Percentiles rank a stretch among this genome's conserved stretches.
Evolutionary conservation across 495 filamentous ascomycete genomes (phyloP).

Genomic region (Darksidea phi): DNA sequence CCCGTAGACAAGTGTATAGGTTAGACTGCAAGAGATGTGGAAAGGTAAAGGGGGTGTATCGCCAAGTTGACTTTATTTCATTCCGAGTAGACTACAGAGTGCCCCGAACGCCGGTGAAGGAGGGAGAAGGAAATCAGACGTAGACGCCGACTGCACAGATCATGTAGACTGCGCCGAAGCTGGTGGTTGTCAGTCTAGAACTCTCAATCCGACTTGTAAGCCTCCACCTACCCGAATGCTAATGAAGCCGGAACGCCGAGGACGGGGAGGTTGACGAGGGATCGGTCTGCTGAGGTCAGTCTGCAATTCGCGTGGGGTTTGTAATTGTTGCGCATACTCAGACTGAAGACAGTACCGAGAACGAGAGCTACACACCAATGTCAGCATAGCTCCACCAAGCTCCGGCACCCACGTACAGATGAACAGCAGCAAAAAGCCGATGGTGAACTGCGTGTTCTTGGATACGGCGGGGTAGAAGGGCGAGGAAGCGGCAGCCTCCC

Average conservation of each 20-base stretch:
- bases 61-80: slow-evolving; percentile 29
- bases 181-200: slow-evolving; percentile 43
- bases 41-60: slow-evolving; percentile 6
- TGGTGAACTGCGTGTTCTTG: slow-evolving; percentile 79
- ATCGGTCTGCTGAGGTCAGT: slow-evolving; percentile 65
- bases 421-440: slow-evolving; percentile 76
- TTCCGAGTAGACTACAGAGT: slow-evolving; percentile 34
- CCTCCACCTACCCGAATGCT: slow-evolving; percentile 75
- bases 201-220: neutral
- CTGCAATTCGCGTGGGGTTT: neutral
- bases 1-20: too few relatives aligned
- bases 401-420: slow-evolving; percentile 51
- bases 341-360: slow-evolving; percentile 70
- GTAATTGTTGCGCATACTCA: slow-evolving; percentile 62
- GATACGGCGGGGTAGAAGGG: slow-evolving; percentile 77
- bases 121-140: slow-evolving; percentile 60
- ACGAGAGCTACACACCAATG: slow-evolving; percentile 51
- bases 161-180: slow-evolving; percentile 94
- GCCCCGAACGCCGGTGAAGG: slow-evolving; percentile 32
- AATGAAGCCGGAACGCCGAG: slow-evolving; percentile 84
- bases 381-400: slow-evolving; percentile 33
- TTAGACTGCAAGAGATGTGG: neutral
- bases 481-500: slow-evolving; percentile 81
- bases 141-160: slow-evolving; percentile 98
- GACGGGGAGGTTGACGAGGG: slow-evolving; percentile 71